phyloP scores from a whole-genome alignment of 495 filamentous ascomycete genomes.

The Talaromyces ruber region DNA sequence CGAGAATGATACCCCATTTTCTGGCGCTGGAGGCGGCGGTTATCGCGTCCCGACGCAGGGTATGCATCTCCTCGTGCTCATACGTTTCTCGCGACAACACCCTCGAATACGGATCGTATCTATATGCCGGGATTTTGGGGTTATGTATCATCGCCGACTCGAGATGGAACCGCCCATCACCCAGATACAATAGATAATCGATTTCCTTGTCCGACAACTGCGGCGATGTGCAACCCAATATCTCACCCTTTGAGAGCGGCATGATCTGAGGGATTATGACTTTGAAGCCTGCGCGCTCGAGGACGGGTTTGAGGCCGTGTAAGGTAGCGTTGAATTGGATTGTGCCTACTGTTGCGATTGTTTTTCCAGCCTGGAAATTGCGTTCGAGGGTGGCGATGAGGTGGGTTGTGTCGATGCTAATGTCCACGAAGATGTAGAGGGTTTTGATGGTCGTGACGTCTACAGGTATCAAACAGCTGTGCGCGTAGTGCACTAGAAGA shows the following conservation, averaged over 20 bases:
- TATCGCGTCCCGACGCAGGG: constrained; percentile 70
- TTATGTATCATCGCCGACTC: constrained; percentile 99
- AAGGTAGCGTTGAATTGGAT: constrained; percentile 98
- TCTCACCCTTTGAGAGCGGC: constrained; percentile 89
- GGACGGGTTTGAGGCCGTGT: constrained; percentile 63
- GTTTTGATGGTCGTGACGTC: constrained; percentile 93
- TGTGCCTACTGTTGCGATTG: constrained; percentile 86
- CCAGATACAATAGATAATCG: constrained; percentile 84
- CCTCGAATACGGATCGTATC: constrained; percentile 93
- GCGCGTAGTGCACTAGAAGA: constrained; percentile 92
- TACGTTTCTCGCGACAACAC: constrained; percentile 86
- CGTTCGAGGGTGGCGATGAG: constrained; percentile 78
- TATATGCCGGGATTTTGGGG: constrained; percentile 78
- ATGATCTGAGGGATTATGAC: constrained; percentile 85
- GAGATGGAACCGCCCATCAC: constrained; percentile 94
- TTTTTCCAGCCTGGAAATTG: constrained; percentile 78
- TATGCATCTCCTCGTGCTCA: constrained; percentile 81
- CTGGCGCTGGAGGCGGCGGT: constrained; percentile 57
- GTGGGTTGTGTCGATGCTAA: constrained; percentile 85
- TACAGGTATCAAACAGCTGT: constrained; percentile 92
- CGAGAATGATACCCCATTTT: constrained; percentile 93
- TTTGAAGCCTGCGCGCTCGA: constrained; percentile 75
- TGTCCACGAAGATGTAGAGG: constrained; percentile 96
- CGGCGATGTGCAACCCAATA: constrained; percentile 91
- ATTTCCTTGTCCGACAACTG: constrained; percentile 49